phyloP scores from a whole-genome alignment of 176 grass and related monocot species.

The Rhynchospora pubera region DNA sequence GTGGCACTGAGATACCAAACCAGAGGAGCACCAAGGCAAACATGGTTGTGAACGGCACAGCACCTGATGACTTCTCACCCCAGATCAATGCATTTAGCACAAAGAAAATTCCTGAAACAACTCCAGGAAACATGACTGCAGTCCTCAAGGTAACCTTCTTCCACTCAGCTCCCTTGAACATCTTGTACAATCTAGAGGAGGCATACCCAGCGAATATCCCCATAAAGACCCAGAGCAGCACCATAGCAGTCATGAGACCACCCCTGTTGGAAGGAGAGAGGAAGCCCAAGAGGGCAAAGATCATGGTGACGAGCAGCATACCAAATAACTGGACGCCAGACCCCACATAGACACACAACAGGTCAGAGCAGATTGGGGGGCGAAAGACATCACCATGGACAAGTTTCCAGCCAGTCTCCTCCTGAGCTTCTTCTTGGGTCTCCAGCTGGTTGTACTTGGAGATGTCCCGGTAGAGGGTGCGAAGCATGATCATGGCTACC shows the following conservation, averaged over 20 bases:
- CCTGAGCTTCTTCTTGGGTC: conserved; percentile 81
- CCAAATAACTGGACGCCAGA: conserved; percentile 84
- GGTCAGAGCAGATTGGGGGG: conserved; percentile 40
- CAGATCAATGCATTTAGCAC: conserved; percentile 74
- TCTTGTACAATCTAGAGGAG: conserved; percentile 62
- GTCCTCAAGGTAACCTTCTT: conserved; percentile 70
- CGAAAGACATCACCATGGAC: conserved; percentile 93
- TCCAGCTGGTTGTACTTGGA: conserved; percentile 88
- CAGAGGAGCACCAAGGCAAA: conserved; percentile 81
- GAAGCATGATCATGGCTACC: conserved; percentile 96
- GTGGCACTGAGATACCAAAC: conserved; percentile 74
- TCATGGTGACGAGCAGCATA: conserved; percentile 77
- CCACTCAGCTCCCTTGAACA: conserved; percentile 74
- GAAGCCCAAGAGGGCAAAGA: conserved; percentile 77
- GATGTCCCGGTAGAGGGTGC: conserved; percentile 73
- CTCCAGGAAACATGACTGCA: conserved; percentile 56
- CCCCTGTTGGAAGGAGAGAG: conserved; percentile 73
- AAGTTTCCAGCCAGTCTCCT: conserved; percentile 96
- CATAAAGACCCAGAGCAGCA: conserved; percentile 85
- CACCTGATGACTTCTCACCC: conserved; percentile 76
- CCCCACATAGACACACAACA: conserved; percentile 69
- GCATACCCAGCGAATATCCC: conserved; percentile 73
- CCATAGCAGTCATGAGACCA: conserved; percentile 75
- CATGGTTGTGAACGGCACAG: conserved; percentile 94
- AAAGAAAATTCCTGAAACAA: conserved; percentile 64